These are phyloP conservation scores for Cladosporium phlei DNA, from an alignment of 2,329 filamentous ascomycete species.

Conservation along the genomic window DNA sequence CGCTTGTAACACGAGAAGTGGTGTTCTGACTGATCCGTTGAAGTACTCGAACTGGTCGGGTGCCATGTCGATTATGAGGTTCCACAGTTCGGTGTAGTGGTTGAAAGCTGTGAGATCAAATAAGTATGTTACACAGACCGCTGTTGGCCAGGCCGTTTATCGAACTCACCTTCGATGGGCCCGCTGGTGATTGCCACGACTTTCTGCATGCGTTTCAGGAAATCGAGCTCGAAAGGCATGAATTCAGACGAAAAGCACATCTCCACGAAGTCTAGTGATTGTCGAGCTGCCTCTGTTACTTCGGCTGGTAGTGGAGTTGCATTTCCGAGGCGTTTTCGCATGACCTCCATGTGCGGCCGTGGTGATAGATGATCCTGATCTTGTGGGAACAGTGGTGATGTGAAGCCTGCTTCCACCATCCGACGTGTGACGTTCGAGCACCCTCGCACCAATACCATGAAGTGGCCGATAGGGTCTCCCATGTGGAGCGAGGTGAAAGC, in stretches of 20 bases:
- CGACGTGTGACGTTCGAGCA: constrained; percentile 1
- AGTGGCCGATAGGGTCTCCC: constrained; percentile 7
- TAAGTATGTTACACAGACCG: not conserved
- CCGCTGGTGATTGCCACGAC: constrained; percentile 5
- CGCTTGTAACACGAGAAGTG: not conserved
- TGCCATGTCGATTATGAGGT: not conserved
- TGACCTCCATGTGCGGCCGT: constrained; percentile 1
- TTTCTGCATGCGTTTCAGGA: constrained; percentile 3
- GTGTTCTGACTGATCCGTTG: not conserved
- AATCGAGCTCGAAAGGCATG: constrained; percentile 1
- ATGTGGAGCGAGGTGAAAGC: not conserved
- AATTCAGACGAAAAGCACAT: not conserved
- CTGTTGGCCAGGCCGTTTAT: not conserved
- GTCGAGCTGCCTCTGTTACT: not conserved
- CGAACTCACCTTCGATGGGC: constrained; percentile 3
- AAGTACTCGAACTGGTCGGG: constrained; percentile 4
- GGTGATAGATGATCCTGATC: not conserved
- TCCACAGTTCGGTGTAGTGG: constrained; percentile 4
- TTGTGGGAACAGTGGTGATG: constrained; percentile 1
- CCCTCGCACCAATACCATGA: constrained; percentile 3
- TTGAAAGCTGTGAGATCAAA: not conserved
- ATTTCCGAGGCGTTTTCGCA: not conserved
- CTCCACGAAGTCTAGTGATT: not conserved
- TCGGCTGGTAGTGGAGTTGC: not conserved
- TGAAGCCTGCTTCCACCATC: constrained; percentile 5